A percentile compares a stretch with the other conserved stretches of the same genome.
phyloP scores from a whole-genome alignment of 1,284 basidiomycete genomes.

The Trichosporon sp. region DNA sequence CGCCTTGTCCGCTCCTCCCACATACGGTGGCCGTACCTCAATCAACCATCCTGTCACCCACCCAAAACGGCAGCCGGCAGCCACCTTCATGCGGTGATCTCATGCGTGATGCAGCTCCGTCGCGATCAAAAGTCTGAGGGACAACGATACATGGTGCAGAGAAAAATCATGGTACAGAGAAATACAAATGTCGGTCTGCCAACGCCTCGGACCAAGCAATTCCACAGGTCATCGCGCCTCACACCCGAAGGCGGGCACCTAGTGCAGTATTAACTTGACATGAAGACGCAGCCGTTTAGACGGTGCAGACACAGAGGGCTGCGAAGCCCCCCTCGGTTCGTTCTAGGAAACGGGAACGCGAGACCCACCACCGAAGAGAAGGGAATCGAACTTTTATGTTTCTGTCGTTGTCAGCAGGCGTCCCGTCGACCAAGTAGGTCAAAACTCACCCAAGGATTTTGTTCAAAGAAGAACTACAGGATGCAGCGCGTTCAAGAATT shows the following conservation, averaged over 20 bases:
- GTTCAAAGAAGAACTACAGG: not conserved
- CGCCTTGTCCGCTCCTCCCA: not conserved
- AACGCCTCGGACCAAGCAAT: conserved; percentile 6
- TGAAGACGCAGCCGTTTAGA: conserved; percentile 5
- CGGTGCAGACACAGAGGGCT: conserved; percentile 12
- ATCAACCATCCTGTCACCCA: not conserved
- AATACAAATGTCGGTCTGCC: conserved; percentile 5
- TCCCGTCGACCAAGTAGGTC: not conserved
- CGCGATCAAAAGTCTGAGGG: not conserved
- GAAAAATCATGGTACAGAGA: not conserved
- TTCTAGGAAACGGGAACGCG: conserved; percentile 50
- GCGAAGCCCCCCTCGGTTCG: conserved; percentile 20
- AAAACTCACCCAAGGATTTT: conserved; percentile 8
- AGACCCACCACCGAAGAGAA: conserved; percentile 42
- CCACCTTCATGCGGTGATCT: not conserved
- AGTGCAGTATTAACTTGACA: conserved; percentile 1
- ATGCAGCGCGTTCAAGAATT: not conserved
- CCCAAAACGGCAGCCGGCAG: not conserved
- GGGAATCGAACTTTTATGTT: conserved; percentile 50
- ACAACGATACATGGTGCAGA: not conserved
- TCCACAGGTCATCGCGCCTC: conserved; percentile 3
- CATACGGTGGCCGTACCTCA: not conserved
- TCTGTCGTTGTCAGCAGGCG: conserved; percentile 16
- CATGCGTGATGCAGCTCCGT: not conserved
- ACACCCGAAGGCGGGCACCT: conserved; percentile 5